Evolutionary conservation across 495 filamentous ascomycete genomes (phyloP), one percentile per base, ranked within the genome.

Genomic region (Annulohypoxylon nitens): DNA sequence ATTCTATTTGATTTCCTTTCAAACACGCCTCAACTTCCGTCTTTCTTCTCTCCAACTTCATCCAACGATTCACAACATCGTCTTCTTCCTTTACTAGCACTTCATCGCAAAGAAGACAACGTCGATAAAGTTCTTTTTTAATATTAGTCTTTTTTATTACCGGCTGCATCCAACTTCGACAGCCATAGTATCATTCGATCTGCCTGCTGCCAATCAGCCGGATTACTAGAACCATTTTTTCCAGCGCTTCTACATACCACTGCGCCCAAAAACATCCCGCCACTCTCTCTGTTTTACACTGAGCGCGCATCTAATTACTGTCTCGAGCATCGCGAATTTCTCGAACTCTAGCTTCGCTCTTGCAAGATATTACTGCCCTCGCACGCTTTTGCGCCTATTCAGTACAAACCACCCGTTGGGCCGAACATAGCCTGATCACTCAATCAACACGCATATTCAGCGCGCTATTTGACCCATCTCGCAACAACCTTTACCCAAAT

Each of bases 81-180:
- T 54, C 50, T 62, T 72, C 64, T 71, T 69, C 41, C 53, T 58
- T 71, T 72, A 75, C 69, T 53, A 25, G 6, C 51, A 60, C 45
- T 37, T 57, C 25, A 25, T 60, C 57, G 64, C 45, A 64, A 62
- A 39, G 36, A 43, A 73, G 39, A 59, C 55, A 36, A 55, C 33
- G 39, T 34, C 39, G 25, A 45, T 57, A 62, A 58, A 26, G 53
- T 34, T 25, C 18, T 75, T 69, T 37, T 37, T 61, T 68, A 39
- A 41, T 65, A 69, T 61, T 70, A 39, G 36, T 12, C 20, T 23
- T 64, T 63, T 75, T 75, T 67, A 43, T 61, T 72, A 69, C 73
- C 77, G 80, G 71, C 71, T 78, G 81, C 83, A 84, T 78, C 81
- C 80, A 83, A 82, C 78, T 83, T 84, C 78, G 79, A 70, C 67